A percentile compares a stretch with the other conserved stretches of the same genome.
Evolutionary conservation across 495 filamentous ascomycete species (phyloP).

Genomic region (Penicillium desertorum): DNA sequence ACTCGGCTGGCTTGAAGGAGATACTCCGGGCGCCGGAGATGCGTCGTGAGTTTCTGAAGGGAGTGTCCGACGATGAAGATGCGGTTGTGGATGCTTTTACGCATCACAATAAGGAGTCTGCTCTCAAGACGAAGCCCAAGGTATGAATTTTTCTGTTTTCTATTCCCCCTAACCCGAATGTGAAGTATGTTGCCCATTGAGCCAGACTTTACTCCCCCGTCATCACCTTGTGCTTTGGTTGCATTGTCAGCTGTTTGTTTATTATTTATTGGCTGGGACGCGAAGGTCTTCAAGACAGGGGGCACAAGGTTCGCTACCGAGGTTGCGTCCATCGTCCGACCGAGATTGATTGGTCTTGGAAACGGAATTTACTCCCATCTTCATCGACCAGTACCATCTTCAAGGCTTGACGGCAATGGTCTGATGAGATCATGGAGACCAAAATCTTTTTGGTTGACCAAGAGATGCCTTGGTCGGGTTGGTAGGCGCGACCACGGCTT

Average conservation of each 20-base stretch:
- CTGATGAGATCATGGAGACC: background rate
- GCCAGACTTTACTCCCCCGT: background rate
- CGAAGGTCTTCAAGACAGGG: background rate
- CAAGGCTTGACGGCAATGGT: background rate
- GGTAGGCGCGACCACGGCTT: background rate
- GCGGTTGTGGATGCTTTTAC: slow-evolving; percentile 68
- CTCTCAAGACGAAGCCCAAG: slow-evolving; percentile 83
- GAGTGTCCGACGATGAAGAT: slow-evolving; percentile 53
- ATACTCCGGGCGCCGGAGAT: slow-evolving; percentile 60
- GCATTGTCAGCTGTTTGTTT: background rate
- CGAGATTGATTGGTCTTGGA: slow-evolving; percentile 1
- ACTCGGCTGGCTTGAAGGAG: slow-evolving; percentile 62
- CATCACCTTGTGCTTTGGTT: background rate
- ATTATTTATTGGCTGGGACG: slow-evolving; percentile 2
- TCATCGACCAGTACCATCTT: background rate
- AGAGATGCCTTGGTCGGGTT: background rate
- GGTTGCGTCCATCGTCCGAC: slow-evolving; percentile 7
- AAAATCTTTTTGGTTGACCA: background rate
- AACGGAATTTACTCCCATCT: background rate
- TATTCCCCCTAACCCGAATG: slow-evolving; percentile 1
- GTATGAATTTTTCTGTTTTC: slow-evolving; percentile 44
- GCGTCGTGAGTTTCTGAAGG: slow-evolving; percentile 61
- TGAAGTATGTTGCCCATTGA: slow-evolving; percentile 2
- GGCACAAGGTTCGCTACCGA: background rate
- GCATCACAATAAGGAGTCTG: slow-evolving; percentile 62